A percentile compares a stretch with the other conserved stretches of the same genome.
Evolutionary conservation across 2,329 filamentous ascomycete genomes (phyloP).

Genomic region (Lecanosticta acicola): DNA sequence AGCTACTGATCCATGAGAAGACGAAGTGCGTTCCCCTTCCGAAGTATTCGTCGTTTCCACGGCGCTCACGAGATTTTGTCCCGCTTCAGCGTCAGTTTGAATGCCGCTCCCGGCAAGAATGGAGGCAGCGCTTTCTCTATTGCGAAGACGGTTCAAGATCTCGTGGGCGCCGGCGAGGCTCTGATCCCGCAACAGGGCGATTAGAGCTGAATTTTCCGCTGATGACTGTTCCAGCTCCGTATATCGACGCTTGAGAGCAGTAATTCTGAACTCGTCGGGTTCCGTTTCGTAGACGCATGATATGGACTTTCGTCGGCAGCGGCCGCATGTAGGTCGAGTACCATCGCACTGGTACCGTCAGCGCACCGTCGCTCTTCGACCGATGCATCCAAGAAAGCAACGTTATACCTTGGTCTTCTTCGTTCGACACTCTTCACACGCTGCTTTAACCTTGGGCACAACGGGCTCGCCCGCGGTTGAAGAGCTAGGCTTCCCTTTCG

Average conservation of each 20-base stretch:
- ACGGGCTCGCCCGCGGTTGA: background rate
- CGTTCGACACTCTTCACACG: conserved; percentile 11
- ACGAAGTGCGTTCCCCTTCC: background rate
- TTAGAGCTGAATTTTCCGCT: conserved; percentile 4
- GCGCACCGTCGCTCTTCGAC: background rate
- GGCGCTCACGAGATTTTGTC: conserved; percentile 2
- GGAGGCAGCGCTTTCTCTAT: conserved; percentile 4
- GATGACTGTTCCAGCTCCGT: conserved; percentile 6
- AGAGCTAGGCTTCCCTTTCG: background rate
- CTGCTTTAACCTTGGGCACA: conserved; percentile 9
- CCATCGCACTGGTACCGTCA: conserved; percentile 8
- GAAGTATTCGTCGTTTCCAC: conserved; percentile 1
- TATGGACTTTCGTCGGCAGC: conserved; percentile 3
- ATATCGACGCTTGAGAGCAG: conserved; percentile 8
- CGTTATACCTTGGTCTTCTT: conserved; percentile 10
- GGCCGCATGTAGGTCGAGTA: conserved; percentile 7
- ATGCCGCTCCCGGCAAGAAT: conserved; percentile 1
- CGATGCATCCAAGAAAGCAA: background rate
- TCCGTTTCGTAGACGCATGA: conserved; percentile 11
- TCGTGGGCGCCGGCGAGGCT: conserved; percentile 1
- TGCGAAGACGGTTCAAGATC: conserved; percentile 9
- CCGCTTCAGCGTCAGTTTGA: background rate
- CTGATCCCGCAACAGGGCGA: conserved; percentile 6
- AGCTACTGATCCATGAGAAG: background rate
- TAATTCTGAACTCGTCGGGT: conserved; percentile 12